Base-by-base conservation (phyloP, 257 asterid genomes). In the Primulina huaijiensis region DNA sequence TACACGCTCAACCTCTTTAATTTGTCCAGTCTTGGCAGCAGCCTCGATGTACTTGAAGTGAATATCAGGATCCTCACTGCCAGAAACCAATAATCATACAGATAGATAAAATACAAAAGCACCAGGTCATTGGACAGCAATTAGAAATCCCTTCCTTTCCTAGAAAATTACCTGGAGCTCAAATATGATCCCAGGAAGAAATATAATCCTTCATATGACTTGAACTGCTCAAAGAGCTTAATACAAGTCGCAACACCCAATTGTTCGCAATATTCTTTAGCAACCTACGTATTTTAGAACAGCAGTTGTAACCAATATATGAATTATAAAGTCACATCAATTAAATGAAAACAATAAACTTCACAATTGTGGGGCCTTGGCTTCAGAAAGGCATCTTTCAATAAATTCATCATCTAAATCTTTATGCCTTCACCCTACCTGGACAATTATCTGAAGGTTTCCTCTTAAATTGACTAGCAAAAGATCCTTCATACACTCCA, bases 401-500 rank as follows among this genome's bases (percentile, higher is more conserved):
- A 72, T 30, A 61, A 64, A 62, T 19, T 68, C 37, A 11, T 27
- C 63, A 21, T 25, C 16, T 25, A 31, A 23, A 65, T 69, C 27
- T 27, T 62, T 12, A 68, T 71, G 25, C 60, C 59, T 27, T 37
- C 60, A 75, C 23, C 74, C 64, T 82, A 94, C 99, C 95, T 94
- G 99, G 65, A 94, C 99, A 83, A 94, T 94, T 65, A 94, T 94
- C 87, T 94, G 99, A 88, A 94, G 98, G 82, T 94, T 94, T 56
- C 97, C 98, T 83, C 97, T 88, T 68, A 94, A 84, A 86, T 94
- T 94, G 73, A 94, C 96, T 68, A 92, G 86, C 30, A 94, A 83
- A 76, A 94, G 99, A 81, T 94, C 99, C 83, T 94, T 94, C 99
- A 94, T 94, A 82, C 99, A 94, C 85, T 94, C 99, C 71, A 94